Evolutionary conservation across 1,284 basidiomycete species (phyloP), one percentile per base, ranked within the genome.

Genomic region (Chalciporus sp.): DNA sequence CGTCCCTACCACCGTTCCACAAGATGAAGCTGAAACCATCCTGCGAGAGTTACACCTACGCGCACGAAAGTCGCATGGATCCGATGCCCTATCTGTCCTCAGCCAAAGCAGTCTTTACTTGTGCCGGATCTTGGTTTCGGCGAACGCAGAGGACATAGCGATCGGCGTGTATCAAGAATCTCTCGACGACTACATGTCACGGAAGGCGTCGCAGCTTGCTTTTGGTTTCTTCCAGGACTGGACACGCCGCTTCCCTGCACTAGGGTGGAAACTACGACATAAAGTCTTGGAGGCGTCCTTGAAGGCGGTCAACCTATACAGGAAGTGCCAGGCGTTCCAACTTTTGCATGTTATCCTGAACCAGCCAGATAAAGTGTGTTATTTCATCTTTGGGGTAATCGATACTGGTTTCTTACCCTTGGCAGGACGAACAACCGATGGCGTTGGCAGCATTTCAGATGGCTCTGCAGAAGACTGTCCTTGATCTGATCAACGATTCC

Each of bases 171-270:
- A 97, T 69, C 78, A 77, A 42, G 74, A 75, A 55, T 94, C 93
- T 0, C 71, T 96, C 20, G 65, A 75, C 16, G 92, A 95, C 72
- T 97, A 93, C 67, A 76, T 90, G 53, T 84, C 83, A 9, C 83
- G 92, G 55, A 97, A 96, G 73, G 81, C 85, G 42, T 94, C 92
- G 5, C 77, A 82, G 33, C 76, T 97, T 44, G 89, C 90, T 61
- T 73, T 82, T 1, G 73, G 74, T 37, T 95, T 97, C 75, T 85
- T 98, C 72, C 78, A 85, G 51, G 91, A 94, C 49, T 90, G 92
- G 63, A 77, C 92, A 53, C 81, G 81, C 28, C 85, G 91, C 39
- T 83, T 84, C 72, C 85, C 92, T 0, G 57, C 72, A 8, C 73
- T 79, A 7, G 91, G 84, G 8, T 95, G 94, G 91, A 70, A 61